Evolutionary conservation across 164 flowering plant species (phyloP).

Genomic region (Kingdonia uniflora): DNA sequence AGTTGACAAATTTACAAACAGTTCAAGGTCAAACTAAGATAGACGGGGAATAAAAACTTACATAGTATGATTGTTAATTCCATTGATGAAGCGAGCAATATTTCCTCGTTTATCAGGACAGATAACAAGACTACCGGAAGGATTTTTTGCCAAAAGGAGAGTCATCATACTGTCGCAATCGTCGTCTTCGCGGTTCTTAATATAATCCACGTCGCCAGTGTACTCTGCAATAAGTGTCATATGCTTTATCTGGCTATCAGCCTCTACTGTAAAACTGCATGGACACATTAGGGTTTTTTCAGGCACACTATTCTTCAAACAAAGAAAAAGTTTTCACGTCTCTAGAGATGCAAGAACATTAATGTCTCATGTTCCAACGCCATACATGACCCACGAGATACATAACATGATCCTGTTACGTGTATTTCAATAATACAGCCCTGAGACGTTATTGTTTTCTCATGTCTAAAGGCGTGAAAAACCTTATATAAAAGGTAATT

Average conservation of each 20-base stretch:
- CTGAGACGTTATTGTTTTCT: too few relatives aligned
- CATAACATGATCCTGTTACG: too few relatives aligned
- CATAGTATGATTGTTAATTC: constrained; percentile 87
- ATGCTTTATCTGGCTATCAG: constrained; percentile 69
- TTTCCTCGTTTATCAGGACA: constrained; percentile 84
- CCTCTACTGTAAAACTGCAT: constrained; percentile 88
- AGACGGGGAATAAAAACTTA: too few relatives aligned
- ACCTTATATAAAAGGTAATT: not conserved
- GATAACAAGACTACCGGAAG: constrained; percentile 63
- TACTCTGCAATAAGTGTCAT: constrained; percentile 85
- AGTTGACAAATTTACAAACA: too few relatives aligned
- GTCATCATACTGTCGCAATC: constrained; percentile 90
- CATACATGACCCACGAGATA: too few relatives aligned
- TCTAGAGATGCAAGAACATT: too few relatives aligned
- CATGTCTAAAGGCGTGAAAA: too few relatives aligned
- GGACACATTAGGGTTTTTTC: not conserved
- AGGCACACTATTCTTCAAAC: too few relatives aligned
- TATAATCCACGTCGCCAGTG: constrained; percentile 85
- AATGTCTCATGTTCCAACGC: too few relatives aligned
- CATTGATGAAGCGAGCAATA: constrained; percentile 92
- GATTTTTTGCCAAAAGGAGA: constrained; percentile 48
- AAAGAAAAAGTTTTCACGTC: too few relatives aligned
- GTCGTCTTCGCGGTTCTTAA: constrained; percentile 74
- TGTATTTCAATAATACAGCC: too few relatives aligned
- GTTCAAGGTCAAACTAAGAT: too few relatives aligned